Evolutionary conservation across 805 yeast genomes (phyloP), one percentile per base, ranked within the genome.

Genomic region (Scheffersomyces lignosus): DNA sequence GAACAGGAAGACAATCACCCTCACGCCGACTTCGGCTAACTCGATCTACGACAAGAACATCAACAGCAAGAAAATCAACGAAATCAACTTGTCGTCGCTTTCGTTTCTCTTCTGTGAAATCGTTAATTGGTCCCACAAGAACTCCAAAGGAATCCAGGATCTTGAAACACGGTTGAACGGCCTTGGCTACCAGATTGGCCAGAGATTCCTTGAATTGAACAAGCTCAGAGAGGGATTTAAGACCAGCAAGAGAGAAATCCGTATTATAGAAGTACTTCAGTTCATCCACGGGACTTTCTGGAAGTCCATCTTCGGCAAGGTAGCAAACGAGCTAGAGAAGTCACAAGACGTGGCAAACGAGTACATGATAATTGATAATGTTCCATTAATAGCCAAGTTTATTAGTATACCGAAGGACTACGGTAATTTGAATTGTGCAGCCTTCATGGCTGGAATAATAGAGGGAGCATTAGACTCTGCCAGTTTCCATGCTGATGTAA

Each of bases 391-490:
- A 27, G 72, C 86, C n/a, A 77, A 76, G 48, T 88, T 72, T 53
- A 78, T 88, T 8, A 78, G 86, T 20, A 81, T 85, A 4, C 96
- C 96, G 2, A 78, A 77, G 47, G 95, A 88, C 45, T 80, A 83
- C 53, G 81, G 85, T 8, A 81, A 80, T 44, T 70, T 87, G 51
- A 86, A 84, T 53, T 85, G 93, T 52, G 81, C 83, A 12, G 90
- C 96, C 0, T 86, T 84, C 54, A 77, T 82, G 1, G 96, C 95
- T 0, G 96, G 96, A 0, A 73, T 88, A 12, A 72, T 87, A 27
- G 96, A 88, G 56, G 95, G 95, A 0, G 80, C 87, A 1, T 64
- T 88, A 40, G 93, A 85, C 50, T 70, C 83, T 4, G 70, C 87
- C 2, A 80, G 80, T 44, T 87, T 87, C 53, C 79, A 74, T 37